A percentile compares a stretch with the other conserved stretches of the same genome.
These are phyloP conservation scores for Aphanomyces euteiches DNA, from an alignment of 352 stramenopile genomes.

Conservation along the genomic window DNA sequence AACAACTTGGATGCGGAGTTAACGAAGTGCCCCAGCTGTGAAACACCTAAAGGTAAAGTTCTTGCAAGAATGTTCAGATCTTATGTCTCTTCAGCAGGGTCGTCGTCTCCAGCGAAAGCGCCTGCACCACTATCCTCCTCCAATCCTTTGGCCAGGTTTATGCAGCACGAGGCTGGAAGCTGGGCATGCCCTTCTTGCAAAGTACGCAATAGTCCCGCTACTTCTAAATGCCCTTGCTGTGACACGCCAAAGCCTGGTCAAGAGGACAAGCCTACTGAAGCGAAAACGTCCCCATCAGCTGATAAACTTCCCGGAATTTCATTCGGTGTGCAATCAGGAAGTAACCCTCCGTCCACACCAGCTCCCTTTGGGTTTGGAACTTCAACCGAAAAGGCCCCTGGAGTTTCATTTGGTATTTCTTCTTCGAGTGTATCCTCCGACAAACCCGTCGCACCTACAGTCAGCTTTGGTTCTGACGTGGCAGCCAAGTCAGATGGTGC, in stretches of 20 bases:
- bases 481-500: too few species aligned
- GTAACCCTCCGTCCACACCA: too few species aligned
- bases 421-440: too few species aligned
- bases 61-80: too few species aligned
- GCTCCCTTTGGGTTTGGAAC: too few species aligned
- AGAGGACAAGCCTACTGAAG: not conserved
- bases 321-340: not conserved
- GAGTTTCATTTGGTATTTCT: too few species aligned
- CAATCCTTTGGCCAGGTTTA: slow-evolving; percentile 62
- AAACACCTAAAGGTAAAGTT: not conserved
- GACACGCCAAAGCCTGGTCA: slow-evolving; percentile 51
- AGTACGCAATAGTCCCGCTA: slow-evolving; percentile 55
- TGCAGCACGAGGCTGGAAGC: slow-evolving; percentile 58
- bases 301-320: not conserved
- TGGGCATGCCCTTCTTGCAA: slow-evolving; percentile 81
- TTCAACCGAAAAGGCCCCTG: too few species aligned
- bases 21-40: slow-evolving; percentile 25
- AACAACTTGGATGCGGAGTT: slow-evolving; percentile 19
- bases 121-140: slow-evolving; percentile 13
- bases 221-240: slow-evolving; percentile 75
- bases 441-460: too few species aligned
- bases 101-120: not conserved
- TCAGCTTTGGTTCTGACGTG: too few species aligned
- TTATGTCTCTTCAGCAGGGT: not conserved
- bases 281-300: not conserved